Percentiles rank a stretch among this genome's conserved stretches.
Conservation (phyloP, 2,329 filamentous ascomycete species). For the Sordariomycetes sp. region DNA sequence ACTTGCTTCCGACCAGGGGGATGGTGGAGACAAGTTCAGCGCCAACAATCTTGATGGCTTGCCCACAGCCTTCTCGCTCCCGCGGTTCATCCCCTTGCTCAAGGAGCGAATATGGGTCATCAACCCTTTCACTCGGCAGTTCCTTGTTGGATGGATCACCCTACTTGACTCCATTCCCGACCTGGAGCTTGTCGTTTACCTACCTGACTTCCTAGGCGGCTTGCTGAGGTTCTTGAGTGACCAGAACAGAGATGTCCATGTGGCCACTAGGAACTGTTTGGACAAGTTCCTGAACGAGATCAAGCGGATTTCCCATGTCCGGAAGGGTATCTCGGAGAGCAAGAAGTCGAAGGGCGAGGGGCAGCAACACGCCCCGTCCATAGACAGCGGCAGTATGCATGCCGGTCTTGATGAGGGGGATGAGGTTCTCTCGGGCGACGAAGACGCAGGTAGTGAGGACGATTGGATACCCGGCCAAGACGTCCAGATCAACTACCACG, state of each 20-base stretch:
- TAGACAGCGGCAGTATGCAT: slow-evolving; percentile 53
- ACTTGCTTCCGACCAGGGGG: slow-evolving; percentile 32
- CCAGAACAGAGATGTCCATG: slow-evolving; percentile 86
- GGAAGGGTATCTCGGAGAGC: slow-evolving; percentile 84
- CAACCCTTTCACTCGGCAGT: slow-evolving; percentile 89
- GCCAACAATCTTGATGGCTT: slow-evolving; percentile 35
- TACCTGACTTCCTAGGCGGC: slow-evolving; percentile 85
- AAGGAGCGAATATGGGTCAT: slow-evolving; percentile 91
- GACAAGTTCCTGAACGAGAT: slow-evolving; percentile 91
- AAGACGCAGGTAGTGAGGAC: slow-evolving; percentile 60
- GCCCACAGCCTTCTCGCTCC: slow-evolving; percentile 84
- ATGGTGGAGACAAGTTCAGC: slow-evolving; percentile 10
- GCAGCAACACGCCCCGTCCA: slow-evolving; percentile 56
- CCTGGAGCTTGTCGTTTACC: slow-evolving; percentile 81
- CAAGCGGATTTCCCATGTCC: slow-evolving; percentile 84
- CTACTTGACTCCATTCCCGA: slow-evolving; percentile 94
- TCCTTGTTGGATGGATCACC: slow-evolving; percentile 92
- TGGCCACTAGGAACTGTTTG: slow-evolving; percentile 77
- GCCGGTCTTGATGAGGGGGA: slow-evolving; percentile 49
- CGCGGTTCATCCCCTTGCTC: slow-evolving; percentile 82
- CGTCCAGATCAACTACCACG: slow-evolving; percentile 85
- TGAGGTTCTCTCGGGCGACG: slow-evolving; percentile 46
- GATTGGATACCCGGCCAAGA: slow-evolving; percentile 98
- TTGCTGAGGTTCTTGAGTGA: slow-evolving; percentile 88
- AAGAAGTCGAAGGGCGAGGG: slow-evolving; percentile 58